Base-by-base conservation (phyloP, 257 asterid species). In the Datura wrightii region DNA sequence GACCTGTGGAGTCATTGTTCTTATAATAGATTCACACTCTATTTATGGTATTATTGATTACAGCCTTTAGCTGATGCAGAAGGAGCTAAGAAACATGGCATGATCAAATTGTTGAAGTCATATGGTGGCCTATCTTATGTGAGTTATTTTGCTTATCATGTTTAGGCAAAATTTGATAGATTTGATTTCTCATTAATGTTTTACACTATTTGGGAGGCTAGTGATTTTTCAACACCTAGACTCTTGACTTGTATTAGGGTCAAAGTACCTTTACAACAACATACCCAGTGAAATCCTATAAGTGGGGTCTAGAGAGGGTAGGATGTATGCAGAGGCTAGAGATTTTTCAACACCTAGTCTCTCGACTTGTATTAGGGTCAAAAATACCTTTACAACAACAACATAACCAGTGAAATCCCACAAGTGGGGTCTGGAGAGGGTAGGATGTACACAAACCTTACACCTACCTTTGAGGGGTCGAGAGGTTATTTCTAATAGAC, bases 31-130 rank as follows among this genome's bases (percentile, higher is more conserved):
- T 67, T 67, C 78, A 67, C 34, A 15, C 50, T 67, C 31, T 67
- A 31, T n/a, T 24, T 67, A 37, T 67, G 78, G 2, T 13, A 63
- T 82, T 65, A 65, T 86, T 76, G 82, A 42, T 86, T 84, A 90
- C 93, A 97, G 98, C 98, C 99, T 87, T 87, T 97, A 90, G 98
- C 99, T 82, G 99, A 97, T 88, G 97, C 99, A 9, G 97, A 97
- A 90, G 99, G 99, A 79, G 96, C 99, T 66, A 91, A 90, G 86
- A 91, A 90, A 91, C 44, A 85, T 42, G 79, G 82, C 89, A 92
- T 95, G 95, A 90, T 94, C 63, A 98, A 91, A 85, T 87, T 94
- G 52, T 86, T 97, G 14, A 95, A 89, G 90, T 87, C 97, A 2
- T 87, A 91, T 80, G 98, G 99, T 16, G 99, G 99, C 24, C 90